Evolutionary conservation across 164 flowering plant genomes (phyloP).

Genomic region (Vitis rotundifolia): DNA sequence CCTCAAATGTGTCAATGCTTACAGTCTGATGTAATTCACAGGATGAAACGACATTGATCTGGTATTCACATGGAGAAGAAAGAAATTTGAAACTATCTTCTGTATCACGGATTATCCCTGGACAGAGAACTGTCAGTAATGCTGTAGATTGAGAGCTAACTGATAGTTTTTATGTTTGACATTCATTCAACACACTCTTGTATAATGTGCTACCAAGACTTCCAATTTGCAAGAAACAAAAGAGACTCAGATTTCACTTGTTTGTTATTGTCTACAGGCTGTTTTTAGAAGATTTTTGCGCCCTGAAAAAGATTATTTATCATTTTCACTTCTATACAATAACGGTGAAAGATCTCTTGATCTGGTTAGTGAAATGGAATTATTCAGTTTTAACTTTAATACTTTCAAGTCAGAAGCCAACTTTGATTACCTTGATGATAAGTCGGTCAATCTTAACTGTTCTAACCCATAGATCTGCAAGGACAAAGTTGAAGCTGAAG

Average conservation of each 20-base stretch:
- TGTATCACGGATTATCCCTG: conserved; percentile 42
- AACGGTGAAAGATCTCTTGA: conserved; percentile 90
- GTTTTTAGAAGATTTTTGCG: conserved; percentile 79
- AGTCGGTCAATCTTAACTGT: background rate
- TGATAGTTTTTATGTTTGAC: background rate
- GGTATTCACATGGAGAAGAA: conserved; percentile 60
- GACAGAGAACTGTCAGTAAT: conserved; percentile 62
- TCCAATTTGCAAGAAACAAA: background rate
- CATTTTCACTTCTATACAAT: conserved; percentile 86
- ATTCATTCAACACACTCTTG: background rate
- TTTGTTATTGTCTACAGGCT: conserved; percentile 47
- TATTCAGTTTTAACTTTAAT: too few species aligned
- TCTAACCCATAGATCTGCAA: conserved; percentile 66
- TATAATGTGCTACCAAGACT: background rate
- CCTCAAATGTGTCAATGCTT: conserved; percentile 19
- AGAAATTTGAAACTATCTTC: conserved; percentile 39
- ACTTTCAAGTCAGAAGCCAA: too few species aligned
- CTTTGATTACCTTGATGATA: conserved; percentile 5
- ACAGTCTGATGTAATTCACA: conserved; percentile 21
- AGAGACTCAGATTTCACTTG: background rate
- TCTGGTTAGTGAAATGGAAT: conserved; percentile 54
- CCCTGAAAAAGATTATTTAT: conserved; percentile 88
- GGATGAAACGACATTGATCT: conserved; percentile 57
- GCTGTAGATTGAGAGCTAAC: background rate
- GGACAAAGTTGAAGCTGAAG: conserved; percentile 83